These are phyloP conservation scores for Biscogniauxia mediterranea DNA, from an alignment of 2,329 filamentous ascomycete genomes.

Conservation along the genomic window DNA sequence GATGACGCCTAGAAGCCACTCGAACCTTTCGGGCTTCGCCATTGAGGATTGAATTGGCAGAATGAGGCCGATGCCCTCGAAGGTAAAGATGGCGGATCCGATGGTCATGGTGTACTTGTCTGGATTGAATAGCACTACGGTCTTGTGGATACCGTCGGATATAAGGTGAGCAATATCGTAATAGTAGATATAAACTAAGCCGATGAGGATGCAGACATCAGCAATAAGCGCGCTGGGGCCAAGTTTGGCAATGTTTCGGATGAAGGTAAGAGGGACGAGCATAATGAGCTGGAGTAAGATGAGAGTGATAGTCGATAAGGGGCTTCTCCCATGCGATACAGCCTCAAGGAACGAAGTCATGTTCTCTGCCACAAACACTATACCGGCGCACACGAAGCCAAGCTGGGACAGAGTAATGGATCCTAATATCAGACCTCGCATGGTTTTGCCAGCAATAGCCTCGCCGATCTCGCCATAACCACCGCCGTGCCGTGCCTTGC, in stretches of 20 bases:
- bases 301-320: slow-evolving; percentile 55
- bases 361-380: slow-evolving; percentile 78
- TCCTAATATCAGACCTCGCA: slow-evolving; percentile 64
- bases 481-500: slow-evolving; percentile 61
- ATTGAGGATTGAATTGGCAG: slow-evolving; percentile 75
- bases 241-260: slow-evolving; percentile 73
- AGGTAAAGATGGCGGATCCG: slow-evolving; percentile 74
- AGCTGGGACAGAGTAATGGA: slow-evolving; percentile 74
- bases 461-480: slow-evolving; percentile 74
- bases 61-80: slow-evolving; percentile 75
- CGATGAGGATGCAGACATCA: slow-evolving; percentile 70
- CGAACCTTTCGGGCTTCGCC: slow-evolving; percentile 67
- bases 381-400: slow-evolving; percentile 74
- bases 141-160: slow-evolving; percentile 54
- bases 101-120: slow-evolving; percentile 67
- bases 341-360: slow-evolving; percentile 65
- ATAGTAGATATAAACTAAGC: slow-evolving; percentile 70
- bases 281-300: slow-evolving; percentile 65
- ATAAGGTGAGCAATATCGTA: slow-evolving; percentile 62
- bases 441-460: slow-evolving; percentile 59
- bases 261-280: slow-evolving; percentile 65
- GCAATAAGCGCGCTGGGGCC: slow-evolving; percentile 67
- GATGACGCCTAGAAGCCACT: slow-evolving; percentile 62
- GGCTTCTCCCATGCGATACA: slow-evolving; percentile 48
- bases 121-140: slow-evolving; percentile 69